Percentiles rank a stretch among this genome's conserved stretches.
Evolutionary conservation across 2,329 filamentous ascomycete genomes (phyloP).

Genomic region (Fusarium stilboides): DNA sequence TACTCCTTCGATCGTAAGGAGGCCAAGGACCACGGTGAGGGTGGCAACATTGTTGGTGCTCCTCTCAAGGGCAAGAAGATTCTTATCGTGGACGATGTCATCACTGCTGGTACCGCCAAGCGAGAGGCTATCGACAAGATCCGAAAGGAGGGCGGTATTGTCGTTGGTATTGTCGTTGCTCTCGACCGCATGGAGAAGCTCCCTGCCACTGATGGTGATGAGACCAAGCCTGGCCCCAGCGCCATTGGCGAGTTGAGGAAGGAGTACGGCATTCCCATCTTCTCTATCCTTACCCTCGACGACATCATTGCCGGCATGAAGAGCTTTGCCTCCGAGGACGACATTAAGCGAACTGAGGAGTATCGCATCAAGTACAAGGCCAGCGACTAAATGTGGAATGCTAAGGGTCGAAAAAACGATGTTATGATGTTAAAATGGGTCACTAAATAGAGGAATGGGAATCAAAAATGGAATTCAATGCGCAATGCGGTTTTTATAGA

Average conservation of each 20-base stretch:
- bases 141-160: conserved; percentile 83
- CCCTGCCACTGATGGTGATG: conserved; percentile 74
- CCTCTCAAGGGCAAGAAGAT: conserved; percentile 87
- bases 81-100: conserved; percentile 95
- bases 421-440: conserved; percentile 26
- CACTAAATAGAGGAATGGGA: conserved; percentile 22
- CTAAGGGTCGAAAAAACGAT: conserved; percentile 7
- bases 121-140: conserved; percentile 94
- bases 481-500: conserved; percentile 32
- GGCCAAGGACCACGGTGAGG: conserved; percentile 95
- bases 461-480: conserved; percentile 10
- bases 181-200: conserved; percentile 91
- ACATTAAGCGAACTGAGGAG: conserved; percentile 78
- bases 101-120: conserved; percentile 95
- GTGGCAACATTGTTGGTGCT: conserved; percentile 91
- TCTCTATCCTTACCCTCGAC: conserved; percentile 86
- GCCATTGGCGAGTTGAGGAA: conserved; percentile 89
- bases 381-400: conserved; percentile 61
- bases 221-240: conserved; percentile 78
- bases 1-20: conserved; percentile 98
- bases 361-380: conserved; percentile 79
- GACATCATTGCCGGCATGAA: conserved; percentile 83
- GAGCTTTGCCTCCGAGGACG: conserved; percentile 71
- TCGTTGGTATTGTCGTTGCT: conserved; percentile 90
- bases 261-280: conserved; percentile 86